A percentile compares a stretch with the other conserved stretches of the same genome.
phyloP scores from a whole-genome alignment of 805 yeast genomes.

The Wickerhamomyces rabaulensis region DNA sequence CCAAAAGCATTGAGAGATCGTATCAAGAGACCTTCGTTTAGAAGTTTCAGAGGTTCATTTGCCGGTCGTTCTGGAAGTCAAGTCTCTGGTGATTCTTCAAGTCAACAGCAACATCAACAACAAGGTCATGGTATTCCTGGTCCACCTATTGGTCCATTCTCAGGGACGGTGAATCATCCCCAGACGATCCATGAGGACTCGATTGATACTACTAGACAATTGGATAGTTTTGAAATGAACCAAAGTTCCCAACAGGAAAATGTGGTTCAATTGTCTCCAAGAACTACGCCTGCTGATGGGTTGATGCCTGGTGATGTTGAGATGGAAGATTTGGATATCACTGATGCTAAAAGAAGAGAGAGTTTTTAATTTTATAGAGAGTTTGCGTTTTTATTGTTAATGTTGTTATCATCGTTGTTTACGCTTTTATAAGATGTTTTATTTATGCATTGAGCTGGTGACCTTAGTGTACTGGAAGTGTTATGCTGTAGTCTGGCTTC shows the following conservation, averaged over 20 bases:
- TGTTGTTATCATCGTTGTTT: background rate
- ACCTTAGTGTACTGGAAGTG: no score
- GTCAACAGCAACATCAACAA: background rate
- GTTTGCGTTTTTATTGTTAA: no score
- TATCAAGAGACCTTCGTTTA: constrained; percentile 20
- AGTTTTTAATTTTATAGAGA: background rate
- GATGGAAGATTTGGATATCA: background rate
- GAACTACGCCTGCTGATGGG: background rate
- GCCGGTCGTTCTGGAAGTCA: background rate
- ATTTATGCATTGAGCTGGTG: background rate
- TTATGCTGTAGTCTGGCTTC: no score
- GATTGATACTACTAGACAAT: background rate
- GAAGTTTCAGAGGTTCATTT: background rate
- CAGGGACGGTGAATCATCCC: background rate
- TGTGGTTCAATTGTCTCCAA: background rate
- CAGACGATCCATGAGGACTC: background rate
- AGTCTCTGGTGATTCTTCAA: background rate
- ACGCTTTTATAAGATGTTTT: no score
- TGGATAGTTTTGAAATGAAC: background rate
- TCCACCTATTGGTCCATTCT: background rate
- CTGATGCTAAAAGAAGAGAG: background rate
- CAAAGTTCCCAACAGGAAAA: background rate
- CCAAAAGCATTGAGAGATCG: constrained; percentile 21
- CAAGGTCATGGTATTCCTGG: background rate
- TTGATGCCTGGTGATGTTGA: background rate